Conservation (phyloP, 495 filamentous ascomycete genomes). For the Penicillium fimorum region DNA sequence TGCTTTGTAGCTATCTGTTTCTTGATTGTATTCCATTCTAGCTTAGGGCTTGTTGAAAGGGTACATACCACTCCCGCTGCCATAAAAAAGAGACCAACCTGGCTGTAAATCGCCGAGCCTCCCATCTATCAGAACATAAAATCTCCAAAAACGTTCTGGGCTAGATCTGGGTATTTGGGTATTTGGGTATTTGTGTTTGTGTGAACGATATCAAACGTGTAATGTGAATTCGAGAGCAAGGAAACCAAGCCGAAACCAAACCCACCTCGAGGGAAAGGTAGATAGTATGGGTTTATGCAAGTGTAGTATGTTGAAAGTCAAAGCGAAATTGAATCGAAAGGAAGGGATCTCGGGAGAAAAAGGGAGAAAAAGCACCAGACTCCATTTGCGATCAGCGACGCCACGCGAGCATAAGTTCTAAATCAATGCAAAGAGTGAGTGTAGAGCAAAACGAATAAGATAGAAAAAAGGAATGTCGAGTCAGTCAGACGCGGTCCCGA, state of each 20-base stretch:
- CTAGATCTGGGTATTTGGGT: conserved; percentile 18
- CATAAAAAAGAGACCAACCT: conserved; percentile 4
- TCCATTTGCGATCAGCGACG: conserved; percentile 22
- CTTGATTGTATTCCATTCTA: conserved; percentile 13
- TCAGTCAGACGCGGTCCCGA: conserved; percentile 69
- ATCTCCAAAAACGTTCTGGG: not conserved
- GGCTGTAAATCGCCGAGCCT: conserved; percentile 2
- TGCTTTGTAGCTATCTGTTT: conserved; percentile 10
- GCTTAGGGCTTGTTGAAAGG: conserved; percentile 7
- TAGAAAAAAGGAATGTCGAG: conserved; percentile 3
- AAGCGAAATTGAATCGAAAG: conserved; percentile 2
- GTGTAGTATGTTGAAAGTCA: conserved; percentile 15
- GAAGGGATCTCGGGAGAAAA: not conserved
- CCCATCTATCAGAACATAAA: conserved; percentile 10
- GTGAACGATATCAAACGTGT: conserved; percentile 17
- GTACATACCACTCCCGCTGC: conserved; percentile 6
- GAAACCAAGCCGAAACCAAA: conserved; percentile 6
- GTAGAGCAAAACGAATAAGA: conserved; percentile 8
- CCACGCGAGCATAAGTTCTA: conserved; percentile 23
- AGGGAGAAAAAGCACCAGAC: conserved; percentile 15
- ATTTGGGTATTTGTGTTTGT: conserved; percentile 24
- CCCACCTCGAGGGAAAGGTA: conserved; percentile 5
- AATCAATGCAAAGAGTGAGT: conserved; percentile 15
- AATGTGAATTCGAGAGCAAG: conserved; percentile 14
- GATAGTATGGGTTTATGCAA: conserved; percentile 22